Percentiles rank a stretch among this genome's conserved stretches.
Evolutionary conservation across 2,329 filamentous ascomycete species (phyloP).

Genomic region (Cordyceps militaris): DNA sequence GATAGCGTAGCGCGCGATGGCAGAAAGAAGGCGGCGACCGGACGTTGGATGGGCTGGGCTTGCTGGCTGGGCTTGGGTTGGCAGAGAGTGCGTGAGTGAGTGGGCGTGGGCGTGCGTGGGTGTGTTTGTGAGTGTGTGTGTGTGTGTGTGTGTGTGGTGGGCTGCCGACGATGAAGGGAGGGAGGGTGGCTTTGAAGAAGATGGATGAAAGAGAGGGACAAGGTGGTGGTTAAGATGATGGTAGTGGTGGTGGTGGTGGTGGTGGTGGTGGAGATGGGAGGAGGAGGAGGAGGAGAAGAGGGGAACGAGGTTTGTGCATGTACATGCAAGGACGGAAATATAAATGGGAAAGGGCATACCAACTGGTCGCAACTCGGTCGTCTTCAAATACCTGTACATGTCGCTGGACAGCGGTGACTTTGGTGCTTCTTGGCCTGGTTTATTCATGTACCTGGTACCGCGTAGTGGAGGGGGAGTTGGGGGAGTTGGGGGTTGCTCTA

Average conservation of each 20-base stretch:
- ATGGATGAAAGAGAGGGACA: not conserved
- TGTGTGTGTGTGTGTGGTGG: conserved; percentile 16
- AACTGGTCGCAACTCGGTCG: not conserved
- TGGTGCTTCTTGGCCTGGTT: not conserved
- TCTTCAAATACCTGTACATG: not conserved
- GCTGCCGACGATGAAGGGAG: conserved; percentile 17
- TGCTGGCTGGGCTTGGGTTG: not conserved
- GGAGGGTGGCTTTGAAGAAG: conserved; percentile 10
- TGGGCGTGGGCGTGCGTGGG: conserved; percentile 11
- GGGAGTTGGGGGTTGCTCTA: not conserved
- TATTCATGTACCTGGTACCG: not conserved
- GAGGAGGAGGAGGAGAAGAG: conserved; percentile 11
- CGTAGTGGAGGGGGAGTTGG: not conserved
- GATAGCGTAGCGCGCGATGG: not conserved
- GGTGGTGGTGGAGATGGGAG: conserved; percentile 18
- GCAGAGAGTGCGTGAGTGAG: not conserved
- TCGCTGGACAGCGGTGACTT: not conserved
- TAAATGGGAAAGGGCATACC: conserved; percentile 5
- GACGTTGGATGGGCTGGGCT: conserved; percentile 22
- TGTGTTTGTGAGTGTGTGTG: no score
- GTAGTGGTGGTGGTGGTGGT: conserved; percentile 18
- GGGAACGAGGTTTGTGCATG: conserved; percentile 10
- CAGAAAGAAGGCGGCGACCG: not conserved
- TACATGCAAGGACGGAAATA: conserved; percentile 11
- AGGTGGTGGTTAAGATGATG: conserved; percentile 17